These are phyloP conservation scores for Verticillium zaregamsianum DNA, from an alignment of 2,329 filamentous ascomycete genomes.

Conservation along the genomic window DNA sequence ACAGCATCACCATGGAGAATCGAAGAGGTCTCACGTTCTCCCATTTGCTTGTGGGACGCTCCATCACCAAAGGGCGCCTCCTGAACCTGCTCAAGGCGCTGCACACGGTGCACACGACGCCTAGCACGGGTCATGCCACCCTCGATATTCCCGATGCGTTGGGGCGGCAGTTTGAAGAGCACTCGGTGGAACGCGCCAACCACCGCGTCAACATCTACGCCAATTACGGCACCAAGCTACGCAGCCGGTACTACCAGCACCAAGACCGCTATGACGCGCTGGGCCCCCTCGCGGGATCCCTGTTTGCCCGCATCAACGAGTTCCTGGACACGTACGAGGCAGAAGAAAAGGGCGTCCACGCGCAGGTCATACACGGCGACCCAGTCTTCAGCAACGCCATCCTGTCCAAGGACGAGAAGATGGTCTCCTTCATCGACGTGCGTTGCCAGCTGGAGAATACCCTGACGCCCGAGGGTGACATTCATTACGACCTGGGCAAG, in stretches of 20 bases:
- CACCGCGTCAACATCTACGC: conserved; percentile 21
- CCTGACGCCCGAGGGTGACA: conserved; percentile 22
- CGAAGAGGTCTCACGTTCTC: conserved; percentile 21
- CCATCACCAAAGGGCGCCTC: conserved; percentile 22
- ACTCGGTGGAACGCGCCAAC: conserved; percentile 13
- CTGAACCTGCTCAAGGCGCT: conserved; percentile 17
- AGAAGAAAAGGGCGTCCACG: conserved; percentile 19
- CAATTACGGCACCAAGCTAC: conserved; percentile 20
- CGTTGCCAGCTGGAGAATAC: conserved; percentile 21
- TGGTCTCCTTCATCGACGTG: conserved; percentile 24
- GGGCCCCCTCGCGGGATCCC: conserved; percentile 16
- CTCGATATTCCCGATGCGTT: conserved; percentile 18
- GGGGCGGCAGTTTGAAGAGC: conserved; percentile 16
- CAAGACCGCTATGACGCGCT: conserved; percentile 10
- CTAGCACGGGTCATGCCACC: conserved; percentile 11
- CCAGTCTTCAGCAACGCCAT: conserved; percentile 26
- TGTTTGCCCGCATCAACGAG: conserved; percentile 10
- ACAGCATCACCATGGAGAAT: conserved; percentile 23
- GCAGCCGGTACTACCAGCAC: conserved; percentile 16
- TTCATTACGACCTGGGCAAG: conserved; percentile 25
- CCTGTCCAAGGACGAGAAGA: conserved; percentile 17
- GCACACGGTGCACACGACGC: conserved; percentile 18
- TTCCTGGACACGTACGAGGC: conserved; percentile 24
- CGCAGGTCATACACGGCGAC: conserved; percentile 23
- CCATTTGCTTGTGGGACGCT: conserved; percentile 23